Evolutionary conservation across 768 basidiomycete species (phyloP).

Genomic region (Suillus lakei): DNA sequence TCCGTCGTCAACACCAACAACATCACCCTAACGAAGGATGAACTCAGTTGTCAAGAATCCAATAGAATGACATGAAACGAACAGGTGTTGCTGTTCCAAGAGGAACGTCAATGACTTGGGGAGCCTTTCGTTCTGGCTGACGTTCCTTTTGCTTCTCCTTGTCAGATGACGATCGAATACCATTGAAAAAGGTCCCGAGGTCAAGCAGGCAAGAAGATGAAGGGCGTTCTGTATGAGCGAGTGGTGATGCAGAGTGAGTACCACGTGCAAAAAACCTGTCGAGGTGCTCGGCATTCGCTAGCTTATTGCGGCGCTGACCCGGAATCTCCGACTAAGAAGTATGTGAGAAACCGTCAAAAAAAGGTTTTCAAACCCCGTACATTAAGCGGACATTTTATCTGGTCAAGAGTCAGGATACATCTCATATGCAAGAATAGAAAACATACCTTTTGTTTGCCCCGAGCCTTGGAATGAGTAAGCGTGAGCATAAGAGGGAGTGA

Average conservation of each 20-base stretch:
- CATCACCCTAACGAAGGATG: background rate
- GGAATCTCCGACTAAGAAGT: background rate
- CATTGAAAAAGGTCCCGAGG: background rate
- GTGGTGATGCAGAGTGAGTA: background rate
- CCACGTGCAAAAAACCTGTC: no score
- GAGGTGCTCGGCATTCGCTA: background rate
- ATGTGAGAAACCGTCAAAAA: background rate
- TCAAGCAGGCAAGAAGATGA: background rate
- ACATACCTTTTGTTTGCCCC: background rate
- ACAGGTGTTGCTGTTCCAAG: background rate
- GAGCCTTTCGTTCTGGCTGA: background rate
- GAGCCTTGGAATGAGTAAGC: background rate
- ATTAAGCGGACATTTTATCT: background rate
- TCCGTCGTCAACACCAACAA: background rate
- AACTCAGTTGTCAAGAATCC: background rate
- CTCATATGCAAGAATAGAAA: background rate
- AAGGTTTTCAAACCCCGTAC: background rate
- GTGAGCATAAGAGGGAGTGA: background rate
- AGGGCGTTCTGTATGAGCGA: background rate
- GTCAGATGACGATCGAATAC: background rate
- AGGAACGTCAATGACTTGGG: background rate
- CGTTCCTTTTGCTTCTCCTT: background rate
- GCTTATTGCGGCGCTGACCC: background rate
- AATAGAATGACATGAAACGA: background rate
- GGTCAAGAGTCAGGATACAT: background rate